Evolutionary conservation across 495 filamentous ascomycete genomes (phyloP).

Genomic region (Penicillium canescens): DNA sequence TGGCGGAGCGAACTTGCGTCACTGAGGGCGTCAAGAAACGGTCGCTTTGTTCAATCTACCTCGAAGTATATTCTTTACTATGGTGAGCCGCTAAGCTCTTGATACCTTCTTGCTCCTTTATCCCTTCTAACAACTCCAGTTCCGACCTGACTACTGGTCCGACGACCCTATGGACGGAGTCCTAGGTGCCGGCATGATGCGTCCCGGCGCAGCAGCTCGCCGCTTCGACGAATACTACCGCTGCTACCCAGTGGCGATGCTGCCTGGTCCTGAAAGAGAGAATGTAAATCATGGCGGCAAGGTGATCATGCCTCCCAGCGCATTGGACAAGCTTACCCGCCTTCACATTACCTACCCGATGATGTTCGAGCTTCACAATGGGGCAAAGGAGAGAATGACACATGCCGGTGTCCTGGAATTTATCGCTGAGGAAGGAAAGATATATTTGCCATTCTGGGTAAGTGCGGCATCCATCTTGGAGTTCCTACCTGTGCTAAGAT

Average conservation of each 20-base stretch:
- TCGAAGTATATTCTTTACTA: conserved; percentile 9
- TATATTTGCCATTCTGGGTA: conserved; percentile 96
- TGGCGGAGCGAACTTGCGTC: conserved; percentile 44
- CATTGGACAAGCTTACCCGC: conserved; percentile 90
- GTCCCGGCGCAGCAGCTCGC: conserved; percentile 42
- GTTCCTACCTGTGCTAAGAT: conserved; percentile 7
- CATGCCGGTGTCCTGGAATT: conserved; percentile 97
- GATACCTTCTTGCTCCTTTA: not conserved
- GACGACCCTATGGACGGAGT: conserved; percentile 58
- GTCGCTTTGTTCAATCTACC: not conserved
- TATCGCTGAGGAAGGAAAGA: conserved; percentile 94
- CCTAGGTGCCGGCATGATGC: conserved; percentile 42
- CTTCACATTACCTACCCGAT: conserved; percentile 98
- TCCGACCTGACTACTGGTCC: conserved; percentile 54
- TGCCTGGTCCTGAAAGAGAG: conserved; percentile 87
- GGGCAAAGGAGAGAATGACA: conserved; percentile 70
- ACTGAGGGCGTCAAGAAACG: conserved; percentile 22
- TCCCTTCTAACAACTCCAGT: conserved; percentile 39
- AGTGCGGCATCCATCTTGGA: conserved; percentile 20
- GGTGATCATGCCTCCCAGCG: conserved; percentile 92
- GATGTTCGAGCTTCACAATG: conserved; percentile 92
- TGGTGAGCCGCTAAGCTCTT: conserved; percentile 23
- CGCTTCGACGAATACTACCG: conserved; percentile 98
- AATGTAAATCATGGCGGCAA: conserved; percentile 96
- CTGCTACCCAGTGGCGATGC: conserved; percentile 91